phyloP scores from a whole-genome alignment of 352 stramenopile species.

The Pythium dissotocum region DNA sequence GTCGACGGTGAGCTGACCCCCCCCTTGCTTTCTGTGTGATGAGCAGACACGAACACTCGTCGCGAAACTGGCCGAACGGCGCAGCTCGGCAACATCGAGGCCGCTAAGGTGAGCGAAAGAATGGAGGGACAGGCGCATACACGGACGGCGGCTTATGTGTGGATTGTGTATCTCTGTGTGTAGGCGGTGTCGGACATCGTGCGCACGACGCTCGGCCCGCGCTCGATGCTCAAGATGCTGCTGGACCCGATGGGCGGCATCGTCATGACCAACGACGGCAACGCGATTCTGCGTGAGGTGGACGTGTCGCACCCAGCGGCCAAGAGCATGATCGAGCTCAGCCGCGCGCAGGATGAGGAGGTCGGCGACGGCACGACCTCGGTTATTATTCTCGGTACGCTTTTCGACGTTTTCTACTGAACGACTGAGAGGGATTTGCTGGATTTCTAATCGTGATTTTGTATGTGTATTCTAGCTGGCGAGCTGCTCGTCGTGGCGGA shows the following conservation, averaged over 20 bases:
- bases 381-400: slow-evolving; percentile 97
- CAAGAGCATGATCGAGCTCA: slow-evolving; percentile 99
- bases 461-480: slow-evolving; percentile 62
- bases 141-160: not conserved
- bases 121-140: not conserved
- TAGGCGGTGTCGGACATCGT: slow-evolving; percentile 98
- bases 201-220: slow-evolving; percentile 97
- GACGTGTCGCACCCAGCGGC: slow-evolving; percentile 98
- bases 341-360: slow-evolving; percentile 98
- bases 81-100: slow-evolving; percentile 98
- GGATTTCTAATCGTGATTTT: not conserved
- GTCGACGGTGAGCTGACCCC: not conserved
- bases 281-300: slow-evolving; percentile 98
- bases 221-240: slow-evolving; percentile 99
- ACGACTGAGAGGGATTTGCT: not conserved
- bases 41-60: slow-evolving; percentile 95
- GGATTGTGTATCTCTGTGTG: not conserved
- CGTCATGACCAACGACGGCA: slow-evolving; percentile 99
- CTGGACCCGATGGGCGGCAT: slow-evolving; percentile 99
- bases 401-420: not conserved
- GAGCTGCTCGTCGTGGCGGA: slow-evolving; percentile 97
- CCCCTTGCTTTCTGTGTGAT: not conserved
- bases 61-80: slow-evolving; percentile 97
- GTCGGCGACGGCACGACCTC: slow-evolving; percentile 99
- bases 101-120: slow-evolving; percentile 82